Conservation (phyloP, 371 early-diverging fungal species). For the Globomyces sp. region DNA sequence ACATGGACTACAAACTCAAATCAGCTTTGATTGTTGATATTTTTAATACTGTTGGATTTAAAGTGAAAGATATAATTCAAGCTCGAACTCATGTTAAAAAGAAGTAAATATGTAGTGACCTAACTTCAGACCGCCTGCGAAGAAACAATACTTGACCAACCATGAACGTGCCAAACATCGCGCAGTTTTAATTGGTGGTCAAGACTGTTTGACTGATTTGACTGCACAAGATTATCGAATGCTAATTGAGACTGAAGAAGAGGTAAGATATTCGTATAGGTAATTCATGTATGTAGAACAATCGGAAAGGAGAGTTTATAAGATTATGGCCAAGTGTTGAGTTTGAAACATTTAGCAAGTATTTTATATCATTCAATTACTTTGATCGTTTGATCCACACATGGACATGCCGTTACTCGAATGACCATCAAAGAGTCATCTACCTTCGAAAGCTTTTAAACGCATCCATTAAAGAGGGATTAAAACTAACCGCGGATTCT, state of each 20-base stretch:
- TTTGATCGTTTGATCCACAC: conserved; percentile 33
- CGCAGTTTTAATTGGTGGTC: neutral
- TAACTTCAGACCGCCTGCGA: neutral
- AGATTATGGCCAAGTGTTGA: conserved; percentile 34
- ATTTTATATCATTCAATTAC: conserved; percentile 25
- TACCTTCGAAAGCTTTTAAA: too few species aligned
- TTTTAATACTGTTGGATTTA: conserved; percentile 42
- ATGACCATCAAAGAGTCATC: too few species aligned
- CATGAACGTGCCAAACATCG: conserved; percentile 28
- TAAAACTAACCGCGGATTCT: too few species aligned
- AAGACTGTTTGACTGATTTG: conserved; percentile 25
- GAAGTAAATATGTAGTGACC: neutral
- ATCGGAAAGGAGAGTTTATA: conserved; percentile 35
- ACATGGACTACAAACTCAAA: conserved; percentile 39
- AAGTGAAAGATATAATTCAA: conserved; percentile 26
- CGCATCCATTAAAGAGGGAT: too few species aligned
- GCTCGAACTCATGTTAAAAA: conserved; percentile 18
- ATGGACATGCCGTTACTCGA: conserved; percentile 21
- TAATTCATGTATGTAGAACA: conserved; percentile 13
- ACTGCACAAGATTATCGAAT: conserved; percentile 29
- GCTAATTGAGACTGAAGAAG: conserved; percentile 40
- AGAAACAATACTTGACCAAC: conserved; percentile 16
- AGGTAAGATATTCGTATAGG: conserved; percentile 18
- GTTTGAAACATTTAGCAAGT: neutral
- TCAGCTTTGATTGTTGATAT: conserved; percentile 35